These are phyloP conservation scores for Phytophthora quininea DNA, from an alignment of 352 stramenopile genomes.

Conservation along the genomic window DNA sequence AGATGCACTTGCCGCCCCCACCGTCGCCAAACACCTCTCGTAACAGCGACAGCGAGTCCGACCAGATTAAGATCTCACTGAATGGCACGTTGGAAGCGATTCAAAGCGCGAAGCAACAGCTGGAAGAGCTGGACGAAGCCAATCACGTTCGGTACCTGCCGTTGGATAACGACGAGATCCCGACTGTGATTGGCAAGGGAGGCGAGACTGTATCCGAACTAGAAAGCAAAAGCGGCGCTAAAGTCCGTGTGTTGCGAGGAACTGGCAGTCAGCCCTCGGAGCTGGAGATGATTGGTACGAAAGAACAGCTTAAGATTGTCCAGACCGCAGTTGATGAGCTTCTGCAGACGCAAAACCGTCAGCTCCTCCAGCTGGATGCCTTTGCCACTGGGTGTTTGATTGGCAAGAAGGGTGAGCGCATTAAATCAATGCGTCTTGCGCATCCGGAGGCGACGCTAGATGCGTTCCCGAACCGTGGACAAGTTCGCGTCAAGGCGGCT, in stretches of 20 bases:
- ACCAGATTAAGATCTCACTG: slow-evolving; percentile 72
- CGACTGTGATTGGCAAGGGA: slow-evolving; percentile 81
- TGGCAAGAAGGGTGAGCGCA: slow-evolving; percentile 82
- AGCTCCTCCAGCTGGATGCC: slow-evolving; percentile 75
- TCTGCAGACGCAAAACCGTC: slow-evolving; percentile 78
- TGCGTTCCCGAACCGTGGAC: slow-evolving; percentile 68
- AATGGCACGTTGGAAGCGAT: slow-evolving; percentile 66
- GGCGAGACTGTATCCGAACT: slow-evolving; percentile 77
- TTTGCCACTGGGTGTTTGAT: slow-evolving; percentile 79
- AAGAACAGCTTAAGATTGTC: slow-evolving; percentile 62
- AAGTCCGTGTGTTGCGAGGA: slow-evolving; percentile 62
- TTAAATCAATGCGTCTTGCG: slow-evolving; percentile 67
- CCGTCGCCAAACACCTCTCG: slow-evolving; percentile 20
- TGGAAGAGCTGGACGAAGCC: slow-evolving; percentile 65
- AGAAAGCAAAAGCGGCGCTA: slow-evolving; percentile 65
- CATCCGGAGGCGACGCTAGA: slow-evolving; percentile 73
- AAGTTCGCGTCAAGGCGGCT: slow-evolving; percentile 74
- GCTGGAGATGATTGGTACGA: slow-evolving; percentile 76
- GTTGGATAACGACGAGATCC: slow-evolving; percentile 77
- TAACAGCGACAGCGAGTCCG: slow-evolving; percentile 33
- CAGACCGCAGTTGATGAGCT: slow-evolving; percentile 62
- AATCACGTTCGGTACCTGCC: slow-evolving; percentile 74
- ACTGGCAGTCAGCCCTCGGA: slow-evolving; percentile 44
- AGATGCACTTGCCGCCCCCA: slow-evolving; percentile 57
- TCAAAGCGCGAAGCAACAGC: slow-evolving; percentile 58